Base-by-base conservation (phyloP, 1,284 basidiomycete species). In the Ustilago sp. region DNA sequence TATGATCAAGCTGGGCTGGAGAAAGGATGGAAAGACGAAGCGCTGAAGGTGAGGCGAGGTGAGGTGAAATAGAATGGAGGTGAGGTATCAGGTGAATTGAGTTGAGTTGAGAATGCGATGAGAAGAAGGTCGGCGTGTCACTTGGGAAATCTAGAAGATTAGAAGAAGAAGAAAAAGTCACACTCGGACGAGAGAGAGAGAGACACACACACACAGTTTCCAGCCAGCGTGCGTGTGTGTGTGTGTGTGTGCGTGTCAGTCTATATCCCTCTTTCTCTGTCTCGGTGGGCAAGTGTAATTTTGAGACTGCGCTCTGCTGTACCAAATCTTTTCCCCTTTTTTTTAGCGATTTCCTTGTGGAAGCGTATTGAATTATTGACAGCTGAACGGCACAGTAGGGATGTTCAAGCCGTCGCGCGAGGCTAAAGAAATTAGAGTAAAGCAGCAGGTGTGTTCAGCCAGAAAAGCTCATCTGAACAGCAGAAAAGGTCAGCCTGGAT, bases 121-220 rank as follows among this genome's bases (percentile, higher is more conserved):
- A 55, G 35, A 39, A 41, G 38, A 43, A 55, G 23, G 45, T 31
- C 32, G 41, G 53, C 36, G 53, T 55, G 53, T 55, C 43, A 43
- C 17, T 19, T 45, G 43, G 43, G 1, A 23, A 45, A 19, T 45
- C n/a, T 17, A 38, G 45, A 59, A 59, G 35, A 50, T 59, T 31
- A 19, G 19, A 28, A 55, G 41, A 55, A 55, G 31, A 17, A 28
- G 41, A 55, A 55, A 55, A 41, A 31, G 35, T 41, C 39, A 15
- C 39, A 41, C 13, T 41, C 39, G 39, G 17, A 17, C 39, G 12
- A 41, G 17, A 41, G n/a, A 45, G 19, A 45, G 17, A 8, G 19
- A 45, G 19, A 23, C 2, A 28, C 23, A 28, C 23, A 23, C 23
- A 28, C 23, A 28, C 23, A 28, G 3, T 28, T 28, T 28, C 43